These are phyloP conservation scores for Coniella lustricola DNA, from an alignment of 2,329 filamentous ascomycete species.

Conservation along the genomic window DNA sequence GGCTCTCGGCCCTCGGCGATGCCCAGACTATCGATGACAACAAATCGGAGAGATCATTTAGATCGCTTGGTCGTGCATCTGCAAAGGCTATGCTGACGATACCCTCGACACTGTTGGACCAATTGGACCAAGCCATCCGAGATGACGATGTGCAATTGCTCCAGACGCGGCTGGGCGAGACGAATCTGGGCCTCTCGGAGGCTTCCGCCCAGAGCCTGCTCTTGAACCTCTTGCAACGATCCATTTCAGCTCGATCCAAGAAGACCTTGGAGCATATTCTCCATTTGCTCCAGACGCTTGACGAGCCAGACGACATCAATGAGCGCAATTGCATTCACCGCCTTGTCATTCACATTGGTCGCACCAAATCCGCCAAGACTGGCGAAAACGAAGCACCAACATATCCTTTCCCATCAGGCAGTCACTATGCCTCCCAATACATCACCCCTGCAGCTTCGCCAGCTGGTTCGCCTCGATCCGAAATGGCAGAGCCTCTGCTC, in stretches of 20 bases:
- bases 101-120: constrained; percentile 60
- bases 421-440: constrained; percentile 60
- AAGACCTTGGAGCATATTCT: constrained; percentile 67
- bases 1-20: constrained; percentile 77
- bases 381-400: constrained; percentile 44
- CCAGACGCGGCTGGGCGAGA: constrained; percentile 49
- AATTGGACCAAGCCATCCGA: constrained; percentile 64
- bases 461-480: constrained; percentile 53
- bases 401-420: constrained; percentile 40
- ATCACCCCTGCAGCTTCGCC: constrained; percentile 73
- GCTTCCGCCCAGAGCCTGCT: constrained; percentile 58
- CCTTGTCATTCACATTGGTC: constrained; percentile 84
- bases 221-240: constrained; percentile 71
- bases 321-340: constrained; percentile 89
- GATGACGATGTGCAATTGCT: constrained; percentile 57
- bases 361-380: constrained; percentile 49
- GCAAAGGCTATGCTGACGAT: constrained; percentile 70
- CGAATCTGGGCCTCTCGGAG: constrained; percentile 46
- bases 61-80: constrained; percentile 69
- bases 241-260: constrained; percentile 64
- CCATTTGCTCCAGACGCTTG: constrained; percentile 59
- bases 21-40: constrained; percentile 69
- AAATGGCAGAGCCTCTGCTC: constrained; percentile 50
- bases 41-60: constrained; percentile 65
- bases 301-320: constrained; percentile 90